These are phyloP conservation scores for Brettanomyces custersianus DNA, from an alignment of 805 yeast species.

Conservation along the genomic window DNA sequence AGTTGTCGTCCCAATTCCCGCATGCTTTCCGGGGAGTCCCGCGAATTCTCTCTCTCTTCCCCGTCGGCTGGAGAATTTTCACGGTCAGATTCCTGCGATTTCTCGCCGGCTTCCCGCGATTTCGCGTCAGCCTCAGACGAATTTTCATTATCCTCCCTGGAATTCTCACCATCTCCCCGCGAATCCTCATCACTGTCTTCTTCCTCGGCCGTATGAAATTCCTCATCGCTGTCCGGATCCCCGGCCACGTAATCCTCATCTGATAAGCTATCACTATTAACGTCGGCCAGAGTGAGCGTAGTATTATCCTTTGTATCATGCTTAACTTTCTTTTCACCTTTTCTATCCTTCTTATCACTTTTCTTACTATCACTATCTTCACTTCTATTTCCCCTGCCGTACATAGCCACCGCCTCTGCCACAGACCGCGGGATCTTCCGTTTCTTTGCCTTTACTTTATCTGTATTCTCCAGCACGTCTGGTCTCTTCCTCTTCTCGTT, in stretches of 20 bases:
- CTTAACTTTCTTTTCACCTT: constrained; percentile 2
- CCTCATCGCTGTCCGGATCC: constrained; percentile 13
- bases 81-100: constrained; percentile 9
- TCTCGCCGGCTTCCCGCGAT: background rate
- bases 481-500: background rate
- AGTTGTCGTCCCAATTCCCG: no score
- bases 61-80: constrained; percentile 9
- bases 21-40: no score
- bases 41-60: no score
- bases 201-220: constrained; percentile 24
- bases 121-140: constrained; percentile 2
- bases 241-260: constrained; percentile 2
- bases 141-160: constrained; percentile 18
- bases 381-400: constrained; percentile 19
- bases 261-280: no score
- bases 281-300: no score
- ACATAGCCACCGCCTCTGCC: constrained; percentile 53
- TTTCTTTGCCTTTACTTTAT: constrained; percentile 5
- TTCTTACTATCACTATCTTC: background rate
- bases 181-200: constrained; percentile 3
- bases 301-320: no score
- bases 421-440: constrained; percentile 34
- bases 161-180: constrained; percentile 9
- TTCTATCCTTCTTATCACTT: constrained; percentile 19
- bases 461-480: background rate